A percentile compares a stretch with the other conserved stretches of the same genome.
phyloP scores from a whole-genome alignment of 2,329 filamentous ascomycete species.

The Fusarium sulawesiense region DNA sequence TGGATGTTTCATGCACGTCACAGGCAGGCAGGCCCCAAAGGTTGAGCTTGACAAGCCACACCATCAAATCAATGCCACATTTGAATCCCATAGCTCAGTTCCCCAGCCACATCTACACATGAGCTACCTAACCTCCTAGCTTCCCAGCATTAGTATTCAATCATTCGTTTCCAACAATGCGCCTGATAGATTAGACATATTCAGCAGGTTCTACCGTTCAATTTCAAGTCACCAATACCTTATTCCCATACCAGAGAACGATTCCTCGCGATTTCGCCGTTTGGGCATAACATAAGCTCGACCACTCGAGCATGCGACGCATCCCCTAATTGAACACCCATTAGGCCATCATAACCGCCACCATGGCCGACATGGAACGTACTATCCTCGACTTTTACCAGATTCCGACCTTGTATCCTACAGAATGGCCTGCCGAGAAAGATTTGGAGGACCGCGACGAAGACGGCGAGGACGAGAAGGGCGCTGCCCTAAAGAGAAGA shows the following conservation, averaged over 20 bases:
- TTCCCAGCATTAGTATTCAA: conserved; percentile 21
- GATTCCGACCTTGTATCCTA: conserved; percentile 80
- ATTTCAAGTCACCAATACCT: neutral
- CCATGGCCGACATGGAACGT: conserved; percentile 77
- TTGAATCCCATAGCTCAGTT: neutral
- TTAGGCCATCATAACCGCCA: conserved; percentile 35
- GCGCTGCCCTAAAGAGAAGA: conserved; percentile 65
- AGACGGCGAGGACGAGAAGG: conserved; percentile 66
- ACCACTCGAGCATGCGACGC: conserved; percentile 32
- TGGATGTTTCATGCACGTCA: conserved; percentile 25
- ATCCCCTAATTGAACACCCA: conserved; percentile 31
- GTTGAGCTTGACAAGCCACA: neutral
- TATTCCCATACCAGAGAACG: neutral
- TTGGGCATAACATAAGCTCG: conserved; percentile 8
- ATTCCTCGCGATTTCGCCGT: conserved; percentile 2
- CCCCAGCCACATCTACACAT: conserved; percentile 1
- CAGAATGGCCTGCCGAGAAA: conserved; percentile 87
- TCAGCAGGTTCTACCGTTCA: neutral
- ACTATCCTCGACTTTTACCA: conserved; percentile 91
- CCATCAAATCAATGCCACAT: conserved; percentile 10
- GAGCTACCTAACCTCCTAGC: conserved; percentile 7
- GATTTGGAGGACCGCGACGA: conserved; percentile 73
- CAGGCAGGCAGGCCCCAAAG: conserved; percentile 1
- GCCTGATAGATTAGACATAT: neutral
- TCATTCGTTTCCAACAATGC: conserved; percentile 7